These are phyloP conservation scores for Aspergillus quadricinctus DNA, from an alignment of 2,329 filamentous ascomycete species.

Conservation along the genomic window DNA sequence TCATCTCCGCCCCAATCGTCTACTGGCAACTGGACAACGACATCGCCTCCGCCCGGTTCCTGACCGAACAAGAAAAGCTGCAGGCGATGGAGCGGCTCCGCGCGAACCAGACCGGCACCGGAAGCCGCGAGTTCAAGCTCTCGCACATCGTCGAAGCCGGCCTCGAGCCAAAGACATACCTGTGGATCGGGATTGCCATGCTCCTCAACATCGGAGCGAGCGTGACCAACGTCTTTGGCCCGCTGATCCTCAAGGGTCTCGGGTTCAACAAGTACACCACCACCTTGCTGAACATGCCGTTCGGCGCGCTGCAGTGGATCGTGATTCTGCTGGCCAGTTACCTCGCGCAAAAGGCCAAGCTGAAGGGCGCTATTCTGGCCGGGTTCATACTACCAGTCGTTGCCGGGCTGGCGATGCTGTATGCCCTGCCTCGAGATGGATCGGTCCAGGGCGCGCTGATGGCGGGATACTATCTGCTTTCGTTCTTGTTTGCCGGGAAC, in stretches of 20 bases:
- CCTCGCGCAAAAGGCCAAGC: slow-evolving; percentile 52
- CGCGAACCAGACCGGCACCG: slow-evolving; percentile 48
- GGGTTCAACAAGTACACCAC: slow-evolving; percentile 57
- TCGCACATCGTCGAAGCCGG: slow-evolving; percentile 40
- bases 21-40: slow-evolving; percentile 59
- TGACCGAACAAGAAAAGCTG: slow-evolving; percentile 43
- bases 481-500: slow-evolving; percentile 63
- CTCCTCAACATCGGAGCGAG: slow-evolving; percentile 61
- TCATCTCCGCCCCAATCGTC: slow-evolving; percentile 54
- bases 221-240: slow-evolving; percentile 62
- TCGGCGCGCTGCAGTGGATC: slow-evolving; percentile 58
- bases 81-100: slow-evolving; percentile 48
- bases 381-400: slow-evolving; percentile 57
- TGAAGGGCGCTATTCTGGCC: slow-evolving; percentile 56
- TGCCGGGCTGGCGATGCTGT: slow-evolving; percentile 53
- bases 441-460: slow-evolving; percentile 49
- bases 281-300: slow-evolving; percentile 63
- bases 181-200: slow-evolving; percentile 59
- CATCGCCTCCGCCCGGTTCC: slow-evolving; percentile 48
- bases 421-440: slow-evolving; percentile 45
- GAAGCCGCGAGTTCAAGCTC: slow-evolving; percentile 44
- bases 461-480: slow-evolving; percentile 61
- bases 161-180: slow-evolving; percentile 48
- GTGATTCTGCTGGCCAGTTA: slow-evolving; percentile 58
- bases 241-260: slow-evolving; percentile 58